Evolutionary conservation across 2,329 filamentous ascomycete species (phyloP).

Genomic region (Eutypa lata): DNA sequence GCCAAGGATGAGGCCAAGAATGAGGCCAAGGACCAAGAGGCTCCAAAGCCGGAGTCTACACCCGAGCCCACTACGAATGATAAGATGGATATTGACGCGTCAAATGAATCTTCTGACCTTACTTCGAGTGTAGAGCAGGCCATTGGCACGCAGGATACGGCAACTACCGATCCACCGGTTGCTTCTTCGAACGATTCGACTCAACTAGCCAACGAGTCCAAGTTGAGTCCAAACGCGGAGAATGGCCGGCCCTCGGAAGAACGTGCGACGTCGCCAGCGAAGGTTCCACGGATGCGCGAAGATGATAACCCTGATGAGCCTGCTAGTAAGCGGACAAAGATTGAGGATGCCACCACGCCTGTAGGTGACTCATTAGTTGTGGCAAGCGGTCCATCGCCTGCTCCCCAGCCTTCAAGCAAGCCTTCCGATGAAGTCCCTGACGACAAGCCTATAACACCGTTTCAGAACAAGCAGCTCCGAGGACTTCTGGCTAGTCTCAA

Average conservation of each 20-base stretch:
- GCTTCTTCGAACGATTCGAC: constrained; percentile 27
- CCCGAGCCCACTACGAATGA: constrained; percentile 10
- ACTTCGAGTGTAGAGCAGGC: constrained; percentile 17
- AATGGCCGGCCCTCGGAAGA: constrained; percentile 22
- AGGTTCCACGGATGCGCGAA: constrained; percentile 73
- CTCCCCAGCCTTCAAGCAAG: constrained; percentile 22
- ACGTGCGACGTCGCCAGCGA: constrained; percentile 34
- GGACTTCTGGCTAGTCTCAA: constrained; percentile 72
- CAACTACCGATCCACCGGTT: constrained; percentile 15
- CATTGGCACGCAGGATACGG: constrained; percentile 19
- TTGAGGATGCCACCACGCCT: constrained; percentile 47
- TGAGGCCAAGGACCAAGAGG: constrained; percentile 9
- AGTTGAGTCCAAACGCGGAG: constrained; percentile 23
- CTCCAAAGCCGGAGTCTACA: constrained; percentile 1
- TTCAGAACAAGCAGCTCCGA: constrained; percentile 35
- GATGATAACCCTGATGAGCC: constrained; percentile 67
- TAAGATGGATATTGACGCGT: constrained; percentile 28
- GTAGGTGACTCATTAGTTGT: constrained; percentile 23
- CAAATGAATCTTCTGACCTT: constrained; percentile 16
- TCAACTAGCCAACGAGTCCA: constrained; percentile 27
- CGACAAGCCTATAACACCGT: constrained; percentile 42
- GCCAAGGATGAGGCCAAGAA: too few species aligned
- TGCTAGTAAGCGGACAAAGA: constrained; percentile 76
- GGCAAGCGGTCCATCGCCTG: constrained; percentile 12
- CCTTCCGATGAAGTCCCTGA: constrained; percentile 29